These are phyloP conservation scores for Fonsecaea multimorphosa DNA, from an alignment of 2,329 filamentous ascomycete species.

Conservation along the genomic window DNA sequence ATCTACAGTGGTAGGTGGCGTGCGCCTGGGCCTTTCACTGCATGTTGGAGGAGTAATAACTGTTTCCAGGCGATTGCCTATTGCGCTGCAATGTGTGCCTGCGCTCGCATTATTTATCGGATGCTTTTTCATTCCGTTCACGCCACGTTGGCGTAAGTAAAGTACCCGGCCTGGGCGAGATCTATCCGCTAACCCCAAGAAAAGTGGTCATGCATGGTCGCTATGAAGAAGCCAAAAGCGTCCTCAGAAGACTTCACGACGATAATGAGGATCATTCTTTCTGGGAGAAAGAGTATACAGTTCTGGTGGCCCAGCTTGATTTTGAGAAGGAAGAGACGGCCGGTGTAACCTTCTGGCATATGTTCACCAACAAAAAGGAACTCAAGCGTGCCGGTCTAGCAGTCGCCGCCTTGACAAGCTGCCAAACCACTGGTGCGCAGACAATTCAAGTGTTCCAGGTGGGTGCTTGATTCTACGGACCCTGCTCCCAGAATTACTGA, in stretches of 20 bases:
- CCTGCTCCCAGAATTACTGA: neutral
- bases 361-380: neutral
- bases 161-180: no score
- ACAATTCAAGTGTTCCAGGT: neutral
- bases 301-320: neutral
- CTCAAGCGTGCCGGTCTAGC: neutral
- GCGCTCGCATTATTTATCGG: neutral
- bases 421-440: neutral
- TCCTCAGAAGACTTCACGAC: constrained; percentile 52
- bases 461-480: neutral
- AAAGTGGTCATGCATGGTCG: constrained; percentile 43
- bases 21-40: neutral
- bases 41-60: neutral
- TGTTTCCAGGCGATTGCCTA: neutral
- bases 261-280: neutral
- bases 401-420: neutral
- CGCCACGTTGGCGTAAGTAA: neutral
- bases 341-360: neutral
- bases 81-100: neutral
- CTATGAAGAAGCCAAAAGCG: constrained; percentile 48
- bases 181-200: neutral
- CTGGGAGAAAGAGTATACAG: neutral
- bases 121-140: neutral
- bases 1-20: neutral
- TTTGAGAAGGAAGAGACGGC: neutral